A percentile compares a stretch with the other conserved stretches of the same genome.
phyloP scores from a whole-genome alignment of 257 asterid species.

The Galeopsis tetrahit region DNA sequence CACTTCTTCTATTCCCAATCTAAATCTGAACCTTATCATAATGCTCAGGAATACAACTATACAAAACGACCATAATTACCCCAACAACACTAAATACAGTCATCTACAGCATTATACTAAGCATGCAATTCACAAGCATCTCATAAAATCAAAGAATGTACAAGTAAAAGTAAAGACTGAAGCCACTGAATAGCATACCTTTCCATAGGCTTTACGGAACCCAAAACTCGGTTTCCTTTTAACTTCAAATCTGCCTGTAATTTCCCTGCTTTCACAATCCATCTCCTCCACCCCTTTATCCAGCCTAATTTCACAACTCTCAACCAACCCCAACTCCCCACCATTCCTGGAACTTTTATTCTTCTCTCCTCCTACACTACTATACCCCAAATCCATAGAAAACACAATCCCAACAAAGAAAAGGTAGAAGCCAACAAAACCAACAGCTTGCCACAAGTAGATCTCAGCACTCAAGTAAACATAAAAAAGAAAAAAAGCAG shows the following conservation, averaged over 20 bases:
- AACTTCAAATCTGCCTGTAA: conserved; percentile 35
- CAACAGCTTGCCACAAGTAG: conserved; percentile 96
- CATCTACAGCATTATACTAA: conserved; percentile 1
- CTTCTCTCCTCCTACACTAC: conserved; percentile 41
- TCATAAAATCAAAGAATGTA: conserved; percentile 13
- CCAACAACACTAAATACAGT: conserved; percentile 9
- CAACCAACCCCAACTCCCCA: conserved; percentile 43
- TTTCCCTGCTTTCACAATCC: conserved; percentile 64
- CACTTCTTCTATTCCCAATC: background rate
- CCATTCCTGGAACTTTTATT: conserved; percentile 33
- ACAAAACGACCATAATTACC: conserved; percentile 16
- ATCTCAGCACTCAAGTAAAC: conserved; percentile 98
- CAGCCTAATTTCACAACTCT: conserved; percentile 32
- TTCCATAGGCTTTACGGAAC: conserved; percentile 44
- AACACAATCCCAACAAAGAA: conserved; percentile 93
- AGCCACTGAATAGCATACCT: conserved; percentile 49
- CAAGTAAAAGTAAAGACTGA: conserved; percentile 15
- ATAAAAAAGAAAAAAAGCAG: conserved; percentile 77
- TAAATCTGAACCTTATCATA: conserved; percentile 4
- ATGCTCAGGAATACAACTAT: background rate
- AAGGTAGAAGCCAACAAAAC: conserved; percentile 82
- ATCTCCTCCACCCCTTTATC: conserved; percentile 38
- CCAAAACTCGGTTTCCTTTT: conserved; percentile 38
- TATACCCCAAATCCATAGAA: conserved; percentile 82
- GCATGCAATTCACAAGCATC: conserved; percentile 26